Evolutionary conservation across 768 basidiomycete genomes (phyloP).

Genomic region (Wakefieldia striispora): DNA sequence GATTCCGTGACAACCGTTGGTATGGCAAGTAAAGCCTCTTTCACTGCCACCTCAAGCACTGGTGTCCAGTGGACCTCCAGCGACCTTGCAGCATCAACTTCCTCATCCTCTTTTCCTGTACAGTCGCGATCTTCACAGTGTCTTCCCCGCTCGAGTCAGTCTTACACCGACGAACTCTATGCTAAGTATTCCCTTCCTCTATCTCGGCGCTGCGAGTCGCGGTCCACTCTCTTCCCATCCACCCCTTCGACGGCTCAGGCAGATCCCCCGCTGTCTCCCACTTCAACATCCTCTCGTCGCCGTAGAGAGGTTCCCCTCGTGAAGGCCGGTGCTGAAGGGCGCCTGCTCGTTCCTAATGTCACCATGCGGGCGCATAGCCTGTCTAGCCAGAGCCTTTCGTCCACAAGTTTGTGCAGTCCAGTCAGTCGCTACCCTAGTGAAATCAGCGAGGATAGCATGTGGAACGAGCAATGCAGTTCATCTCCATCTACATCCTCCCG

Average conservation of each 20-base stretch:
- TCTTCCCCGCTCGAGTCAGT: slow-evolving; percentile 29
- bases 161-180: slow-evolving; percentile 47
- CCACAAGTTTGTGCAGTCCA: slow-evolving; percentile 34
- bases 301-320: slow-evolving; percentile 54
- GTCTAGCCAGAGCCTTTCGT: slow-evolving; percentile 34
- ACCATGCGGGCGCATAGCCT: slow-evolving; percentile 31
- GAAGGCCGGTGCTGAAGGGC: slow-evolving; percentile 61
- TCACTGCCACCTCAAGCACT: slow-evolving; percentile 49
- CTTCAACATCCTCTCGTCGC: slow-evolving; percentile 34
- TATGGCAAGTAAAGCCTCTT: slow-evolving; percentile 36
- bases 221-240: slow-evolving; percentile 38
- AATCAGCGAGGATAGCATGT: slow-evolving; percentile 35
- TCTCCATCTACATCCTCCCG: slow-evolving; percentile 32
- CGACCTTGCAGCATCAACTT: slow-evolving; percentile 22
- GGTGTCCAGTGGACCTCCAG: slow-evolving; percentile 50
- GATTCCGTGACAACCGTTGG: slow-evolving; percentile 32
- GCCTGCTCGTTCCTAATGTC: slow-evolving; percentile 54
- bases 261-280: slow-evolving; percentile 34
- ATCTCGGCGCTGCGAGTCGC: slow-evolving; percentile 52
- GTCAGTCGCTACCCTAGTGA: slow-evolving; percentile 42
- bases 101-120: slow-evolving; percentile 25
- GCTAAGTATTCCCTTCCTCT: slow-evolving; percentile 56
- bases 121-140: slow-evolving; percentile 25
- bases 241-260: slow-evolving; percentile 37
- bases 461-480: slow-evolving; percentile 23